Conservation (phyloP, 352 stramenopile species). For the Globisporangium middletonii region DNA sequence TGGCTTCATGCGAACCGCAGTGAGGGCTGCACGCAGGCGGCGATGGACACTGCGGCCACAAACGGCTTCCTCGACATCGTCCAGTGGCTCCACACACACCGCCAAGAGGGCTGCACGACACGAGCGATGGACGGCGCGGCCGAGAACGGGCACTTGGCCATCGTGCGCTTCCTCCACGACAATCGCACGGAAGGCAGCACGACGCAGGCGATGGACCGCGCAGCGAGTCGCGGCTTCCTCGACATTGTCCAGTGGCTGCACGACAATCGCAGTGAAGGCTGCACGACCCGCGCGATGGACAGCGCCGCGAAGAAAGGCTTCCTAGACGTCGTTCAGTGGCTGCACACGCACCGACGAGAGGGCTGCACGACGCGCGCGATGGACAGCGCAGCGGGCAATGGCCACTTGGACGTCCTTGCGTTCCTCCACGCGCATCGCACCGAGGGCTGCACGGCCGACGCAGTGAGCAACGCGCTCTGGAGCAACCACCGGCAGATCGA, state of each 20-base stretch:
- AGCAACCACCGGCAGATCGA: slow-evolving; percentile 14
- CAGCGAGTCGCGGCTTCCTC: slow-evolving; percentile 2
- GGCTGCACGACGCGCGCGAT: slow-evolving; percentile 10
- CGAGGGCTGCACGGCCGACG: slow-evolving; percentile 9
- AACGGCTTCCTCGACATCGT: slow-evolving; percentile 10
- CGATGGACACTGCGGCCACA: slow-evolving; percentile 7
- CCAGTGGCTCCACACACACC: slow-evolving; percentile 10
- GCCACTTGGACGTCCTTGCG: slow-evolving; percentile 4
- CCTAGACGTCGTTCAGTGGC: slow-evolving; percentile 8
- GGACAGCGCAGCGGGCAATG: slow-evolving; percentile 6
- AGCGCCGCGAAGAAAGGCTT: slow-evolving; percentile 13
- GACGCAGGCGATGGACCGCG: slow-evolving; percentile 8
- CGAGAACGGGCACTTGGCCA: slow-evolving; percentile 7
- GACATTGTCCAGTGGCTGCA: slow-evolving; percentile 16
- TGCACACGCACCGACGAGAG: slow-evolving; percentile 2
- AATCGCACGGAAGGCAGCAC: slow-evolving; percentile 6
- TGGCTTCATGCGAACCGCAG: slow-evolving; percentile 7
- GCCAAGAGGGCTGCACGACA: slow-evolving; percentile 10
- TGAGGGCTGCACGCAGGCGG: slow-evolving; percentile 7
- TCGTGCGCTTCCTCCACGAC: slow-evolving; percentile 7
- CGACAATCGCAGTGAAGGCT: slow-evolving; percentile 14
- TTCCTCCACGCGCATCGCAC: slow-evolving; percentile 4
- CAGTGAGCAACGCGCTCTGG: slow-evolving; percentile 2
- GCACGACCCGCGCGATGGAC: slow-evolving; percentile 21
- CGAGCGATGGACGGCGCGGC: slow-evolving; percentile 11